phyloP scores from a whole-genome alignment of 257 asterid genomes.

The Scutellaria baicalensis region DNA sequence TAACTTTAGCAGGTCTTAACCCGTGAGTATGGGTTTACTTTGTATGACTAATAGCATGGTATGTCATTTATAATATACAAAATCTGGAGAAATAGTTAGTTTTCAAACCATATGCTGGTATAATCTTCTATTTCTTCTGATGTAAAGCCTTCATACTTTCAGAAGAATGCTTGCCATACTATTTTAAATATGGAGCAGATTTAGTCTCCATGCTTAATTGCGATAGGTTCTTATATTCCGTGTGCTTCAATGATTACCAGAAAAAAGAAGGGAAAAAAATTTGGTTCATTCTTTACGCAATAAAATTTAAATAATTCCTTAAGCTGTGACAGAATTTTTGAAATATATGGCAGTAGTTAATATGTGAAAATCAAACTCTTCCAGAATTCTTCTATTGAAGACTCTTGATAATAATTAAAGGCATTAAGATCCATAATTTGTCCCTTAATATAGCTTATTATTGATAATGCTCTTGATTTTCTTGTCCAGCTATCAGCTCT shows the following conservation, averaged over 20 bases:
- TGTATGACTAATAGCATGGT: neutral
- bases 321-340: neutral
- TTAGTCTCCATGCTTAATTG: neutral
- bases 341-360: neutral
- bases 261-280: neutral
- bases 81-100: neutral
- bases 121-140: neutral
- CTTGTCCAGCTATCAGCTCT: constrained; percentile 76
- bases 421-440: neutral
- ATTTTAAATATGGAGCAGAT: neutral
- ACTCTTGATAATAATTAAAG: neutral
- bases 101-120: neutral
- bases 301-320: neutral
- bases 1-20: neutral
- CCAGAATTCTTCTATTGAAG: neutral
- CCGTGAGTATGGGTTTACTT: neutral
- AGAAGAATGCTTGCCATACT: neutral
- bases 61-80: neutral
- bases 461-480: constrained; percentile 3
- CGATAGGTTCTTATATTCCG: neutral
- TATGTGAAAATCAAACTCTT: neutral
- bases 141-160: neutral
- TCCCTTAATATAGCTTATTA: neutral
- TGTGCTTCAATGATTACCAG: neutral
- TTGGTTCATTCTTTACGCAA: neutral